Base-by-base conservation (phyloP, 2,329 filamentous ascomycete species). In the Trichoderma koningii region DNA sequence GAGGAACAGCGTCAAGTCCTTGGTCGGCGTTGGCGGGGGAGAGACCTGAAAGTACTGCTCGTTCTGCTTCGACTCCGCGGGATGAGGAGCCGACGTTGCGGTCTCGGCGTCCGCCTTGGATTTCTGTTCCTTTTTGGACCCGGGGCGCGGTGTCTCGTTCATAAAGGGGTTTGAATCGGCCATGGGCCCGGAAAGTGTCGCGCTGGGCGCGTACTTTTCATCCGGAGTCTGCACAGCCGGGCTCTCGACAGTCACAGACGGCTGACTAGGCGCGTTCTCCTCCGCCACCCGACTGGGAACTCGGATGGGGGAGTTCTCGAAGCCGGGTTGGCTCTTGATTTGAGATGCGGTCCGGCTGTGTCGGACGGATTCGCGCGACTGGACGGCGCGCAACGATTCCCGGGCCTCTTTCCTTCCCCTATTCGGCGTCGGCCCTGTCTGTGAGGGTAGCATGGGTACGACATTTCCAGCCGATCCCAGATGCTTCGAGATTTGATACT, bases 401-500 rank as follows among this genome's bases (percentile, higher is more conserved):
- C 92, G 85, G 19, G 89, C 87, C 76, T 96, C 92, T 42, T 80
- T 82, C 66, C 91, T 85, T 34, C 92, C 92, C 67, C 93, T 85
- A 73, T 97, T 97, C 5, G 93, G 93, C 68, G 94, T 84, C 1
- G 91, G 92, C 4, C 89, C 89, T 67, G 89, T 92, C 73, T 96
- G 92, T 30, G 91, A 83, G 28, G 94, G 93, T 21, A 98, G 85
- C 73, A 96, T 90, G 7, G 93, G 92, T 17, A 98, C 89, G 21
- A 91, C 92, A 76, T 89, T 93, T 17, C 90, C 85, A 45, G 89
- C 89, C 17, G 88, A 85, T 12, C 94, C 94, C 2, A 98, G 82
- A 72, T 97, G 93, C 74, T 97, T 98, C 52, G 92, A 92, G 70
- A 99, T 96, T 73, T 99, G 95, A 75, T 98, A 99, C 61, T 93